A percentile compares a stretch with the other conserved stretches of the same genome.
Evolutionary conservation across 331 rosid species (phyloP).

Genomic region (Phaseolus coccineus): DNA sequence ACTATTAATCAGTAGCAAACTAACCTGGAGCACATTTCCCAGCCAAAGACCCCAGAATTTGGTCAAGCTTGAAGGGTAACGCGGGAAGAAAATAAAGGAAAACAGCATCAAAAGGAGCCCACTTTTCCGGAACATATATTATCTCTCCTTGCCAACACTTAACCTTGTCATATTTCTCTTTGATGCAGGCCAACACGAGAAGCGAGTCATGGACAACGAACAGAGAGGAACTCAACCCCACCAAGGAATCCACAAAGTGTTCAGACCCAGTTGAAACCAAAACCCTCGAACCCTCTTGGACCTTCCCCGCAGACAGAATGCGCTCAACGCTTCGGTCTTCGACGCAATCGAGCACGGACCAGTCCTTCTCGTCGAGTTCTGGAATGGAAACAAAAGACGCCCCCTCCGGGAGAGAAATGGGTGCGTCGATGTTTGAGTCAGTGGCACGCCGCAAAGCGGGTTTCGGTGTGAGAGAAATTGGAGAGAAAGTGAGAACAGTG

Average conservation of each 20-base stretch:
- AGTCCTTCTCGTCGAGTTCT: conserved; percentile 74
- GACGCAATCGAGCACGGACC: conserved; percentile 78
- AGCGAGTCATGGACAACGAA: conserved; percentile 67
- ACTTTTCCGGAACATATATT: conserved; percentile 70
- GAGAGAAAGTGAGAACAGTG: conserved; percentile 6
- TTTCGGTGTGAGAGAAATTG: conserved; percentile 42
- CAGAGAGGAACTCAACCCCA: conserved; percentile 52
- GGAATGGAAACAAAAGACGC: conserved; percentile 60
- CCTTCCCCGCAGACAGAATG: conserved; percentile 67
- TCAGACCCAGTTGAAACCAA: conserved; percentile 79
- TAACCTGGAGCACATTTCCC: conserved; percentile 63
- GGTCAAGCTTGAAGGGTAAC: conserved; percentile 64
- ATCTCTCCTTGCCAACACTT: conserved; percentile 98
- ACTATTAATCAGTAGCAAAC: neutral
- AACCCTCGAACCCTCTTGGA: conserved; percentile 72
- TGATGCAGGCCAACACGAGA: conserved; percentile 63
- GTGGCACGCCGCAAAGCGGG: conserved; percentile 37
- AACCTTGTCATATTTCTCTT: conserved; percentile 79
- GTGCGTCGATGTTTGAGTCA: conserved; percentile 45
- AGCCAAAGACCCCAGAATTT: conserved; percentile 66
- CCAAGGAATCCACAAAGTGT: conserved; percentile 73
- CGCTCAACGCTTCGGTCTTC: conserved; percentile 51
- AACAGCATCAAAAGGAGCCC: conserved; percentile 75
- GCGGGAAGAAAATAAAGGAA: conserved; percentile 92
- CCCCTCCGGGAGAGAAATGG: conserved; percentile 61